Base-by-base conservation (phyloP, 2,329 filamentous ascomycete species). In the Seiridium unicorne region DNA sequence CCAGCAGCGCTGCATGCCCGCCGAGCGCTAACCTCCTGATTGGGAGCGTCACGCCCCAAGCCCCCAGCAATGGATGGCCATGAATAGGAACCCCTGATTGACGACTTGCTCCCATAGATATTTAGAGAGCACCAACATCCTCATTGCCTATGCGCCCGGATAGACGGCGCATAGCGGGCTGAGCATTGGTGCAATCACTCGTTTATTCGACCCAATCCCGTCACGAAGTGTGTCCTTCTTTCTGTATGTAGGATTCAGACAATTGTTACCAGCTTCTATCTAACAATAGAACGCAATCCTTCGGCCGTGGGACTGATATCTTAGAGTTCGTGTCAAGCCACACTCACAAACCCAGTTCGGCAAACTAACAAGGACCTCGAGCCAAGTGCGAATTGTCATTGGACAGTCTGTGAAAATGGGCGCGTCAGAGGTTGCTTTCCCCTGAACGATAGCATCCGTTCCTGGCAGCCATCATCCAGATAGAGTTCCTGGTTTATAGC, bases 401-500 rank as follows among this genome's bases (percentile, higher is more conserved):
- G 42, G 31, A 34, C 34, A 10, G 44, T 36, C 35, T 44, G 26
- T 31, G 6, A 47, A 26, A 47, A 47, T 13, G 13, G 44, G 44
- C 54, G 31, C 31, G 18, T 48, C 44, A 46, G 44, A 5, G 9
- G 42, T n/a, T 18, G n/a, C 18, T 7, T 48, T 38, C 54, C 54
- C 54, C 54, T 57, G 54, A 40, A 32, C 11, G 26, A 53, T 31
- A 11, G 35, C n/a, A 18, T 36, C 38, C 35, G 34, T 56, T 32
- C 54, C 54, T 44, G 13, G 35, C 54, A 47, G 9, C 44, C 31
- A 47, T 47, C 9, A 44, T 46, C 54, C 32, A 34, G 38, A 53
- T 53, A 53, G 49, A 53, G 49, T 53, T 53, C 31, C 32, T 57
- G 44, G 11, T 46, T 13, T 38, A 40, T 49, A 44, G 55, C 55